Conservation (phyloP, 177 flowering plant species). For the Vitis hybrid region DNA sequence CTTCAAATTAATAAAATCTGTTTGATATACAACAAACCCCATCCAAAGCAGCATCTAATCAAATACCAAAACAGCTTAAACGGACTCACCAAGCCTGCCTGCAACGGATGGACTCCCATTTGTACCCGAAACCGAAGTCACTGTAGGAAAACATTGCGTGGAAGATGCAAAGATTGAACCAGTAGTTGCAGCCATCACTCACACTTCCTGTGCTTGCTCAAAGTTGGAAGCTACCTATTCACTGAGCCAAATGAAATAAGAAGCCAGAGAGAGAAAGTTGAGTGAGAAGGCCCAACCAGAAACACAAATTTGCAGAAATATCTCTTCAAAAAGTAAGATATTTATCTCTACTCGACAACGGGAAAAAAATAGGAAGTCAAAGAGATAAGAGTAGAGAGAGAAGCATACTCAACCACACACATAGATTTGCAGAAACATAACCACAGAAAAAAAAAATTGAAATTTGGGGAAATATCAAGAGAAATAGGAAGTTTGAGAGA, state of each 20-base stretch:
- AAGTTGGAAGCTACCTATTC: not conserved
- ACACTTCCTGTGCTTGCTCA: constrained; percentile 9
- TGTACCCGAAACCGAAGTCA: constrained; percentile 7
- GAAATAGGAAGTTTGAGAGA: not conserved
- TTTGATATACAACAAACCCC: not conserved
- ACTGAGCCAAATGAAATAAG: not conserved
- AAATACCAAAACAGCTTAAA: not conserved
- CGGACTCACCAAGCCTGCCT: constrained; percentile 18
- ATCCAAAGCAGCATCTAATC: not conserved
- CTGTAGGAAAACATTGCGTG: constrained; percentile 11
- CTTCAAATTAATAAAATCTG: not conserved
- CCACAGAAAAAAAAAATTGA: not conserved
- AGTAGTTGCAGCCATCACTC: constrained; percentile 27
- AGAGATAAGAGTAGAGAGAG: too few species aligned
- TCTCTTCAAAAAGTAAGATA: not conserved
- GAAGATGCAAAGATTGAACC: constrained; percentile 28
- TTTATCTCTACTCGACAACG: too few species aligned
- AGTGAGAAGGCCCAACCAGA: constrained; percentile 1
- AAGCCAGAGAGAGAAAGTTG: not conserved
- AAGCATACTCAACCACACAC: too few species aligned
- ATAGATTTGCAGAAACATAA: too few species aligned
- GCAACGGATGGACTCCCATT: constrained; percentile 14
- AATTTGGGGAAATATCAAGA: constrained; percentile 1
- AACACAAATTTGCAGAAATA: constrained; percentile 9
- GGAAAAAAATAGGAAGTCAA: too few species aligned